phyloP scores from a whole-genome alignment of 164 flowering plant genomes.

The Malania oleifera region DNA sequence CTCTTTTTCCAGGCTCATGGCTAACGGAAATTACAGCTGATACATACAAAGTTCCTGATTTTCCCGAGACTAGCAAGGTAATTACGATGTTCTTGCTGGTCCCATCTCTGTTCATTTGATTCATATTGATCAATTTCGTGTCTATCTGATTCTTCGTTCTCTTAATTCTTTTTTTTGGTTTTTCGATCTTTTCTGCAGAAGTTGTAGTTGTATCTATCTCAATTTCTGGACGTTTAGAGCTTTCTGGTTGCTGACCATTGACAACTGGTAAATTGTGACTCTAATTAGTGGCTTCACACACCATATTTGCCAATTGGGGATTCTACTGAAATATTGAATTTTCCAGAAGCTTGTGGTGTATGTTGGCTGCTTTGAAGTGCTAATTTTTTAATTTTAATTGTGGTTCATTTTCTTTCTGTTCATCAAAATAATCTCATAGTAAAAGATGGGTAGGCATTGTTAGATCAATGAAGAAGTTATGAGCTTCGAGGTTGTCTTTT shows the following conservation, averaged over 20 bases:
- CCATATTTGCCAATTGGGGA: constrained; percentile 14
- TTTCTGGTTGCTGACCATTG: constrained; percentile 15
- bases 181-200: constrained; percentile 15
- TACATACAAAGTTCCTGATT: constrained; percentile 45
- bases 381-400: constrained; percentile 10
- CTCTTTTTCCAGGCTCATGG: constrained; percentile 51
- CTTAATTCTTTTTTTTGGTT: not conserved
- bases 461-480: too few species aligned
- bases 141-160: too few species aligned
- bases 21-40: constrained; percentile 47
- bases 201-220: constrained; percentile 4
- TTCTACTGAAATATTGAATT: constrained; percentile 6
- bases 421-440: not conserved
- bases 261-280: constrained; percentile 9
- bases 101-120: too few species aligned
- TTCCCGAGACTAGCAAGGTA: constrained; percentile 35
- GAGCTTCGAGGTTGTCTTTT: too few species aligned
- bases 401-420: constrained; percentile 1
- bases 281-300: constrained; percentile 18
- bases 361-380: constrained; percentile 5
- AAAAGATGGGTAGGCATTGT: constrained; percentile 1
- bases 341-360: constrained; percentile 4
- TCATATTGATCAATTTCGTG: too few species aligned
- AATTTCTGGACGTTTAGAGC: not conserved
- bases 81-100: not conserved